Evolutionary conservation across 2,329 filamentous ascomycete genomes (phyloP), one percentile per base, ranked within the genome.

Genomic region (Metarhizium rileyi): DNA sequence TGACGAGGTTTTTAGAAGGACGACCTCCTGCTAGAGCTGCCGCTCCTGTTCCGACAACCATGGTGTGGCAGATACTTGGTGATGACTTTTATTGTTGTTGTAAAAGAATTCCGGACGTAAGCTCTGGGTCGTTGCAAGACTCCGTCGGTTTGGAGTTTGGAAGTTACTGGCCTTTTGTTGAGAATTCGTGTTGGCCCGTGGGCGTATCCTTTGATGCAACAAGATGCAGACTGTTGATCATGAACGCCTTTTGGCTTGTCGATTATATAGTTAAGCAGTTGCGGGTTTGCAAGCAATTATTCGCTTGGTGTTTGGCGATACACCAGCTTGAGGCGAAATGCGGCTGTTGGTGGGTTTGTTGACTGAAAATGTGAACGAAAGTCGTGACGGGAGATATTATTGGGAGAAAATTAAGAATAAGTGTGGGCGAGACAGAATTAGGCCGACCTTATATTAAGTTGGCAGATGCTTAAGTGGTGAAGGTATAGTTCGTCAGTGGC

Each of bases 41-140:
- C 2, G 43, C 49, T 25, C 27, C 49, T 3, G 30, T 50, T 23
- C 40, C 49, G 12, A 22, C 28, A 18, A 26, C 43, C 49, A 50
- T 50, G 40, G 22, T 41, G 20, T 26, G 44, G 44, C n/a, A 14
- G 16, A 42, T 33, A 4, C 10, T 33, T 8, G 44, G 44, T 10
- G 9, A 25, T 25, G 12, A 4, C 10, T 33, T 8, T 14, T 33
- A 14, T 33, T 28, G 38, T 23, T 27, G 10, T 25, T 42, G 46
- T 14, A 16, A 43, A 22, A 36, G 23, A 10, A 36, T 8, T 44
- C n/a, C 16, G 28, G 16, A 12, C 10, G 9, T 9, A 3, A n/a
- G 27, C 12, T 12, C 18, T 20, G 3, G 16, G 6, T n/a, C 10
- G 5, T 38, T 38, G 35, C 18, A 38, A 10, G n/a, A 22, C 35